Evolutionary conservation across 306 rosid genomes (phyloP).

Genomic region (Cucurbita pepo): DNA sequence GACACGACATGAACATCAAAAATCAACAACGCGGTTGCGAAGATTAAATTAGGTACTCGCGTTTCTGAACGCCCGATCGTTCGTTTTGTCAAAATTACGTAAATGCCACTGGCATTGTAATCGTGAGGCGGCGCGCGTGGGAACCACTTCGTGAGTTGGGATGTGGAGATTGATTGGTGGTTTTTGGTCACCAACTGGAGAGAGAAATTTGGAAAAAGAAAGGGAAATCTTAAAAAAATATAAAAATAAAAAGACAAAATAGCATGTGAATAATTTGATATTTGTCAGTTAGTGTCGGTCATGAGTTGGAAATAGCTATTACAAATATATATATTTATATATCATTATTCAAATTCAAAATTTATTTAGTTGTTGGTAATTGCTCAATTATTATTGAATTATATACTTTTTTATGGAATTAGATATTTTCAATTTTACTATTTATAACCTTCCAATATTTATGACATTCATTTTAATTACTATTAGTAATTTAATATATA

Average conservation of each 20-base stretch:
- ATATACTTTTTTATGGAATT: no score
- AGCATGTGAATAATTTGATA: neutral
- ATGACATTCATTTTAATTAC: no score
- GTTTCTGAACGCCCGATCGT: neutral
- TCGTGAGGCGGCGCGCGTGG: neutral
- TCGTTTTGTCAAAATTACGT: neutral
- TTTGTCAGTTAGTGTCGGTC: constrained; percentile 4
- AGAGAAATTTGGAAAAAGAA: neutral
- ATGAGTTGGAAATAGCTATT: neutral
- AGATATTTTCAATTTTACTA: no score
- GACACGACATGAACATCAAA: neutral
- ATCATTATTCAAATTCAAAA: neutral
- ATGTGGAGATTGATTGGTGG: neutral
- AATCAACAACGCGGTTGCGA: neutral
- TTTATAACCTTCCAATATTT: no score
- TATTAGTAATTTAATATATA: no score
- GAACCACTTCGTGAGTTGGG: neutral
- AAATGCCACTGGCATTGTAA: neutral
- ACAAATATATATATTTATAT: neutral
- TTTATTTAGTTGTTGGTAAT: neutral
- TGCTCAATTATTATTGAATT: no score
- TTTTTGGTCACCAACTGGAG: neutral
- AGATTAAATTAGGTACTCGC: neutral
- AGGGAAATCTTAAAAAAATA: neutral
- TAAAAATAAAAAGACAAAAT: neutral